Conservation (phyloP, 2,329 filamentous ascomycete genomes). For the Dothiorella sarmentorum region DNA sequence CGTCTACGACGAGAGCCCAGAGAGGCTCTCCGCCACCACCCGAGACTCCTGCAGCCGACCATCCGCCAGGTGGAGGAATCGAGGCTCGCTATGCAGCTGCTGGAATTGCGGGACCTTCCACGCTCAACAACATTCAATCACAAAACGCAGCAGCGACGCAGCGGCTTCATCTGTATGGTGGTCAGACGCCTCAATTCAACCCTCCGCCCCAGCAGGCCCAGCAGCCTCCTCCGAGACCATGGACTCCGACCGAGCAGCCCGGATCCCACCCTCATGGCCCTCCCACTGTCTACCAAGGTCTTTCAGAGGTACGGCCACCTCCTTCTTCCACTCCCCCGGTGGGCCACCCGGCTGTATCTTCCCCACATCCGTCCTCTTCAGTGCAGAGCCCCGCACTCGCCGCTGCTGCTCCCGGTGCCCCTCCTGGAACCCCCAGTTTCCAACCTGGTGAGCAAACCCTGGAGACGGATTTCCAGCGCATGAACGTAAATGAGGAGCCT, state of each 20-base stretch:
- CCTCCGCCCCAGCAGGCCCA: conserved; percentile 40
- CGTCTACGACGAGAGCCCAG: conserved; percentile 85
- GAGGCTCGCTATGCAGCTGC: conserved; percentile 88
- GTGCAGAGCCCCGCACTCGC: conserved; percentile 34
- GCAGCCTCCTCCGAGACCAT: conserved; percentile 61
- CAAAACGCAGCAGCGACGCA: conserved; percentile 81
- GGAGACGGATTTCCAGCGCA: conserved; percentile 79
- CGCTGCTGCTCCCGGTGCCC: conserved; percentile 32
- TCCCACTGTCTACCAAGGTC: conserved; percentile 86
- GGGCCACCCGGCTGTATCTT: conserved; percentile 21
- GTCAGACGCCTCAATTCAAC: conserved; percentile 44
- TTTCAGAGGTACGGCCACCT: conserved; percentile 58
- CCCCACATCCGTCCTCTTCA: conserved; percentile 34
- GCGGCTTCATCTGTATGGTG: conserved; percentile 70
- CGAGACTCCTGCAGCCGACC: conserved; percentile 75
- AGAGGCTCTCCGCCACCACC: conserved; percentile 92
- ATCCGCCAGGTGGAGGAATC: conserved; percentile 75
- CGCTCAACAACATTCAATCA: conserved; percentile 69
- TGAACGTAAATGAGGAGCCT: conserved; percentile 77
- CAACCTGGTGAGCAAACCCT: conserved; percentile 56
- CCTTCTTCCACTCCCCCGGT: background rate
- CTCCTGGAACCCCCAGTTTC: background rate
- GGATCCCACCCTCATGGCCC: conserved; percentile 84
- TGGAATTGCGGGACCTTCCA: conserved; percentile 82
- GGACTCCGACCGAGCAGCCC: conserved; percentile 91